Evolutionary conservation across 2,329 filamentous ascomycete species (phyloP).

Genomic region (Phialophora verrucosa): DNA sequence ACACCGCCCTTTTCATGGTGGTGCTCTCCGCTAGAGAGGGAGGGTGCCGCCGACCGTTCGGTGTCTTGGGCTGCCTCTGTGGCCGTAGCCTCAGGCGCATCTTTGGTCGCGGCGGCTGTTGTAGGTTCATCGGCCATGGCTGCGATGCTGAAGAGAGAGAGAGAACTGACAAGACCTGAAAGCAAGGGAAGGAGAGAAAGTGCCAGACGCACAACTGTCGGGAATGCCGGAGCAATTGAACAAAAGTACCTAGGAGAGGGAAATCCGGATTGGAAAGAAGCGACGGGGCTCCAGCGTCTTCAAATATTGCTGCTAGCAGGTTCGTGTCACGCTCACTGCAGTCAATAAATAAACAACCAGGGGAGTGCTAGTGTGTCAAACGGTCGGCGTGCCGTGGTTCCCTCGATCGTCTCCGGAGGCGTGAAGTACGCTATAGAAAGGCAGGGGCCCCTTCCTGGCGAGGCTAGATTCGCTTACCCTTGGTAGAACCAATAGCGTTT

Average conservation of each 20-base stretch:
- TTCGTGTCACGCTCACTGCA: constrained; percentile 13
- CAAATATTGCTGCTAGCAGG: constrained; percentile 3
- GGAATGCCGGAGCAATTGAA: background rate
- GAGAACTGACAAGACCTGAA: background rate
- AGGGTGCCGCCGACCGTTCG: constrained; percentile 22
- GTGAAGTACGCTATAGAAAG: constrained; percentile 14
- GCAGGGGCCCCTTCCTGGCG: background rate
- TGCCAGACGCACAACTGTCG: background rate
- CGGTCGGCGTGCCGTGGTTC: background rate
- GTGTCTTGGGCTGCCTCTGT: background rate
- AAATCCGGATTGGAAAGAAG: constrained; percentile 6
- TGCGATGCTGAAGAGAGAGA: background rate
- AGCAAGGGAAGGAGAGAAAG: background rate
- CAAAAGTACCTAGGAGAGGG: background rate
- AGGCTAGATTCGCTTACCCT: constrained; percentile 14
- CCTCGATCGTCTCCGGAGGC: background rate
- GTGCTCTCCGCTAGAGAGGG: constrained; percentile 30
- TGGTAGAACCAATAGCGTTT: background rate
- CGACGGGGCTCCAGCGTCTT: constrained; percentile 4
- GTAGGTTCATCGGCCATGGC: constrained; percentile 8
- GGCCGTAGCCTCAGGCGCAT: constrained; percentile 7
- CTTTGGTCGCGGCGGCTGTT: constrained; percentile 6
- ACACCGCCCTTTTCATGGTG: constrained; percentile 23
- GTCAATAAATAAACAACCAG: constrained; percentile 11
- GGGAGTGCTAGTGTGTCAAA: background rate